Base-by-base conservation (phyloP, 495 filamentous ascomycete genomes). In the Penicillium nucicola region DNA sequence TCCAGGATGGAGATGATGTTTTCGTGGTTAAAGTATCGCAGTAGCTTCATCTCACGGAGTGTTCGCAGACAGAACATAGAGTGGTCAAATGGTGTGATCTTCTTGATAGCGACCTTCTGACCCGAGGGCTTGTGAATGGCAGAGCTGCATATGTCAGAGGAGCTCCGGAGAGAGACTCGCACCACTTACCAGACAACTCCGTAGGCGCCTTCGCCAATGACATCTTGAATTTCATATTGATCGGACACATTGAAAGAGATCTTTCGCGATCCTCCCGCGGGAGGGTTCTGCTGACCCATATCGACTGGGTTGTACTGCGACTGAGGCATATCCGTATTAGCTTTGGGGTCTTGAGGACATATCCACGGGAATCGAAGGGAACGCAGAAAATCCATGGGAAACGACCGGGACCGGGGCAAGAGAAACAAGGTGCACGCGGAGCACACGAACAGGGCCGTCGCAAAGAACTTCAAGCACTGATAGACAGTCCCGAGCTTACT, bases 211-310 rank as follows among this genome's bases (percentile, higher is more conserved):
- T 99, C 95, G 47, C 95, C 95, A 40, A 99, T 95, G 33, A 99
- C 95, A 83, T 99, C 95, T 66, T 96, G 91, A 54, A 99, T 97
- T 59, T 97, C 95, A 68, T 99, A 99, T 71, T 99, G 95, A 64
- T 99, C 95, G 57, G 90, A 96, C 36, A 99, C 95, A 62, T 99
- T 99, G 84, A 99, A 99, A 37, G 91, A 96, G 67, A 99, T 99
- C 83, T 97, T 99, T 53, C 95, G 82, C 61, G 93, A 96, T 20
- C 75, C 75, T 57, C 75, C 75, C 45, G 69, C 67, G 40, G 74
- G 68, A 44, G 72, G 69, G 45, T 62, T 58, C 53, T 71, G 75
- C 48, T 79, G 76, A 49, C 71, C 75, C 78, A 81, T 81, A 18
- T 37, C 59, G 53, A 7, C 45, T 54, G 45, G 37, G 18, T 35